Evolutionary conservation across 257 asterid genomes (phyloP), one percentile per base, ranked within the genome.

Genomic region (Coffea canephora): DNA sequence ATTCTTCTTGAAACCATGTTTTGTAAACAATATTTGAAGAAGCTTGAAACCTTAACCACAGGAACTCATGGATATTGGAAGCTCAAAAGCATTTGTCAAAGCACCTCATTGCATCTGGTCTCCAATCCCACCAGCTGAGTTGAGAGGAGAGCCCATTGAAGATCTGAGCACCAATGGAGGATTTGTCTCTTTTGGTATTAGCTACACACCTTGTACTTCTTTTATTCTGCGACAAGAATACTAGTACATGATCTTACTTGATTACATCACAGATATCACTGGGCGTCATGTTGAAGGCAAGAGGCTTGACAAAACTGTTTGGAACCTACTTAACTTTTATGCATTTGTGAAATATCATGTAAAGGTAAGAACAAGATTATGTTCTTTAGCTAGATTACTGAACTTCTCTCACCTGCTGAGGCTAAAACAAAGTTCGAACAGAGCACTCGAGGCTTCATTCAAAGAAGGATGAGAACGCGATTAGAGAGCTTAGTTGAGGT

Each of bases 51-150:
- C 36, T 70, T 31, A 71, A 67, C 41, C 15, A 43, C 81, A 95
- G 99, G 98, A 93, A 88, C 91, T 93, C 69, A 89, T 88, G 91
- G 97, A 93, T 81, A 91, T 93, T 54, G 87, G 91, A 73, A 91
- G 84, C 61, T 82, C 91, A 73, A 81, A 85, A 81, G 87, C 87
- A 71, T 90, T 84, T 80, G 39, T 73, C 19, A 93, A 91, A 82
- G 94, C 97, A 80, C 99, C 98, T 70, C 90, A 82, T 77, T 95
- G 97, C 87, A 81, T 72, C 86, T 95, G 98, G 99, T 92, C 98
- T 21, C 93, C 87, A 65, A 88, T 88, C 41, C 99, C 98, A 19
- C 98, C 99, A 68, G 88, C 90, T 3, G 98, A 95, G 85, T 78
- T 90, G 86, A 90, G 97, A 85, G 99, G 98, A 81, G 98, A 91